These are phyloP conservation scores for Paraphysoderma sedebokerense DNA, from an alignment of 371 early-diverging fungal genomes.

Conservation along the genomic window DNA sequence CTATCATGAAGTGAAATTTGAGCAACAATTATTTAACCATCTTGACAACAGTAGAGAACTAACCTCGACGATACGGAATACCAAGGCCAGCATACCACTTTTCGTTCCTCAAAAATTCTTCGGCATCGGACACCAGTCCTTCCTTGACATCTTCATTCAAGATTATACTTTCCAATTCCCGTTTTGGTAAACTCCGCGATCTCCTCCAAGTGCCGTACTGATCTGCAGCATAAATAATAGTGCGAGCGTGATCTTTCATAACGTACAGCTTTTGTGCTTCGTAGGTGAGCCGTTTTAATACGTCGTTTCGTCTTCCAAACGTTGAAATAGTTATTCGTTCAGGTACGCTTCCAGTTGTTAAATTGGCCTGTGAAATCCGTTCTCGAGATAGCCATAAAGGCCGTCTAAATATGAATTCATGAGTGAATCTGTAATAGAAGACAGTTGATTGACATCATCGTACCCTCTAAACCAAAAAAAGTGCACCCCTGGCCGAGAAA, in stretches of 20 bases:
- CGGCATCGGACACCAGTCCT: constrained; percentile 11
- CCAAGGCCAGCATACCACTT: constrained; percentile 20
- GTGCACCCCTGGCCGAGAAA: constrained; percentile 38
- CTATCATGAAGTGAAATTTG: not conserved
- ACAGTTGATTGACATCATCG: not conserved
- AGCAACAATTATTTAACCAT: too few relatives aligned
- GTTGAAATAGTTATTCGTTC: constrained; percentile 41
- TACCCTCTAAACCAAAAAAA: not conserved
- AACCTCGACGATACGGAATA: constrained; percentile 19
- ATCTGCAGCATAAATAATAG: constrained; percentile 48
- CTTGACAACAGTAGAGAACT: too few relatives aligned
- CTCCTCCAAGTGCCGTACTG: constrained; percentile 45
- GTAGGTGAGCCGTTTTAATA: constrained; percentile 28
- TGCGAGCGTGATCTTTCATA: constrained; percentile 35
- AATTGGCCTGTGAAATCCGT: constrained; percentile 14
- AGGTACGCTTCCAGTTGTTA: not conserved
- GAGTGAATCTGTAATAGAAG: constrained; percentile 21
- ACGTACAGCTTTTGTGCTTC: constrained; percentile 34
- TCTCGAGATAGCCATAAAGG: constrained; percentile 32
- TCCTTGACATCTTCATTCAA: constrained; percentile 35
- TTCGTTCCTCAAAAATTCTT: constrained; percentile 13
- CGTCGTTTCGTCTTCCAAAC: constrained; percentile 29
- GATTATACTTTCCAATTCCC: constrained; percentile 43
- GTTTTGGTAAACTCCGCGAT: constrained; percentile 26
- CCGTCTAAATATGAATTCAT: constrained; percentile 33